Evolutionary conservation across 106 monocot genomes (phyloP).

Genomic region (Phalaenopsis aphrodite): DNA sequence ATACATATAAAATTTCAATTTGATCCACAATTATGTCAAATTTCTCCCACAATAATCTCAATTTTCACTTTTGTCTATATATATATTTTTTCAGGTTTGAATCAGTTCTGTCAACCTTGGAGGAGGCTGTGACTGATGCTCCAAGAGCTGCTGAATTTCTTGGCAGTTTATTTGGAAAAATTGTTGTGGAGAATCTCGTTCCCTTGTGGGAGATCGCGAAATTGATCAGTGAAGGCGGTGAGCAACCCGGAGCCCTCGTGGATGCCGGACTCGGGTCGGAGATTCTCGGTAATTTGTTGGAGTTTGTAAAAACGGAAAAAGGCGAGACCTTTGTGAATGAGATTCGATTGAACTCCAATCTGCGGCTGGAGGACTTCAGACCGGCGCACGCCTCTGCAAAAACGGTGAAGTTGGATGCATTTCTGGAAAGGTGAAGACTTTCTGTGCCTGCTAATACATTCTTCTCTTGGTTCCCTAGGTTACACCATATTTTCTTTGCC

Average conservation of each 20-base stretch:
- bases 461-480: background rate
- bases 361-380: slow-evolving; percentile 51
- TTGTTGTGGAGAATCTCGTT: slow-evolving; percentile 50
- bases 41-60: background rate
- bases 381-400: slow-evolving; percentile 24
- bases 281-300: slow-evolving; percentile 51
- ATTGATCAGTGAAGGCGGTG: slow-evolving; percentile 72
- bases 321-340: slow-evolving; percentile 55
- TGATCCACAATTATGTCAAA: background rate
- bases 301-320: slow-evolving; percentile 52
- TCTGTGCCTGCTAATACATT: background rate
- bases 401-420: slow-evolving; percentile 53
- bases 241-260: slow-evolving; percentile 56
- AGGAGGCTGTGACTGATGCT: slow-evolving; percentile 85
- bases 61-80: background rate
- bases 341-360: slow-evolving; percentile 25
- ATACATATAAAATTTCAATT: background rate
- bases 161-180: slow-evolving; percentile 55
- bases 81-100: slow-evolving; percentile 44
- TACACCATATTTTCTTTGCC: background rate
- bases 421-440: slow-evolving; percentile 32
- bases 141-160: slow-evolving; percentile 87
- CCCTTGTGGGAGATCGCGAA: slow-evolving; percentile 44
- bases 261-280: slow-evolving; percentile 68
- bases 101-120: slow-evolving; percentile 49